phyloP scores from a whole-genome alignment of 805 yeast genomes.

The Saturnispora sekii region DNA sequence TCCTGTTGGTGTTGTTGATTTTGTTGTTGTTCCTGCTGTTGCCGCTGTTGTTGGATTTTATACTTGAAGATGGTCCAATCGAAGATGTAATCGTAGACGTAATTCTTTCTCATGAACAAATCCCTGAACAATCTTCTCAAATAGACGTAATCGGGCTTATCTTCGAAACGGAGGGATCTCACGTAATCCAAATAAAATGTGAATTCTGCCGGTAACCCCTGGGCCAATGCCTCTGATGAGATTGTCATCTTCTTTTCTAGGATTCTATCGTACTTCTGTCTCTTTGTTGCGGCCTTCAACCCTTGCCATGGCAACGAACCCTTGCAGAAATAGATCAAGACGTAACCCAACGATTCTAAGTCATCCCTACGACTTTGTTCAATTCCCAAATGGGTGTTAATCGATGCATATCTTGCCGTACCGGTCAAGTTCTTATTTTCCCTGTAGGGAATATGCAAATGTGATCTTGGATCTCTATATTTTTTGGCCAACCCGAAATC shows the following conservation, averaged over 20 bases:
- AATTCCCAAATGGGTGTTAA: constrained; percentile 93
- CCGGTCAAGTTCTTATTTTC: constrained; percentile 96
- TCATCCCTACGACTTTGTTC: constrained; percentile 97
- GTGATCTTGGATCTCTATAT: constrained; percentile 89
- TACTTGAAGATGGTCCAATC: constrained; percentile 93
- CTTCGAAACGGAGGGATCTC: constrained; percentile 86
- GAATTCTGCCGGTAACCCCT: constrained; percentile 89
- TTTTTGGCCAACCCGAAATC: constrained; percentile 93
- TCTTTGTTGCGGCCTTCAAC: constrained; percentile 89
- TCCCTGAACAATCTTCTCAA: constrained; percentile 85
- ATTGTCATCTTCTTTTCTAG: constrained; percentile 92
- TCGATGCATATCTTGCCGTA: constrained; percentile 92
- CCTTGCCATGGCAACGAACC: constrained; percentile 99
- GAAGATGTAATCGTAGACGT: constrained; percentile 86
- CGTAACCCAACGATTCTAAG: constrained; percentile 89
- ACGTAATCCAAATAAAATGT: constrained; percentile 81
- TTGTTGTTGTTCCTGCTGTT: constrained; percentile 22
- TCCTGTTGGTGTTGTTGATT: constrained; percentile 17
- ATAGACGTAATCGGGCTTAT: constrained; percentile 89
- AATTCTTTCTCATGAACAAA: constrained; percentile 76
- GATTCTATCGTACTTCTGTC: constrained; percentile 93
- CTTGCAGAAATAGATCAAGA: constrained; percentile 84
- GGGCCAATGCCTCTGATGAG: constrained; percentile 73
- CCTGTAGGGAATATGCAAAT: constrained; percentile 89
- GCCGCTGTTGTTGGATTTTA: constrained; percentile 45